These are phyloP conservation scores for Penicillium maclennaniae DNA, from an alignment of 495 filamentous ascomycete genomes.

Conservation along the genomic window DNA sequence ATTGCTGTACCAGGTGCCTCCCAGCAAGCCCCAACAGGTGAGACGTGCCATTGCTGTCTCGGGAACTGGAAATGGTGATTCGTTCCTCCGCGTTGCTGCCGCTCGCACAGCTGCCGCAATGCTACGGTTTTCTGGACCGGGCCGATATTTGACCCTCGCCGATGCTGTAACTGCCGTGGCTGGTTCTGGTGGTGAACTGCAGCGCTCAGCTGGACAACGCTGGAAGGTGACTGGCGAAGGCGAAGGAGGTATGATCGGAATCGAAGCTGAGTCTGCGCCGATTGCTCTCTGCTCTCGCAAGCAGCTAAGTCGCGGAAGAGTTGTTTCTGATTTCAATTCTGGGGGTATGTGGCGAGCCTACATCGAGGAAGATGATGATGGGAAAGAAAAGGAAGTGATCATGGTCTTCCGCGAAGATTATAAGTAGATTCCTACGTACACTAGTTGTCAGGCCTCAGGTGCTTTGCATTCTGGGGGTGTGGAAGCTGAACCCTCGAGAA, in stretches of 20 bases:
- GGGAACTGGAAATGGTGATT: slow-evolving; percentile 88
- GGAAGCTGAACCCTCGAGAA: too few species aligned
- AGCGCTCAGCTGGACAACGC: slow-evolving; percentile 67
- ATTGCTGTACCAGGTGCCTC: background rate
- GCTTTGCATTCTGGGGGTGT: too few species aligned
- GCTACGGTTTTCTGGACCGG: slow-evolving; percentile 54
- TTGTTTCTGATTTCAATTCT: slow-evolving; percentile 80
- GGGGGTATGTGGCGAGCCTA: slow-evolving; percentile 87
- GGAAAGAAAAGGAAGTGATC: slow-evolving; percentile 49
- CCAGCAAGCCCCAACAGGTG: background rate
- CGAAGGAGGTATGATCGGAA: slow-evolving; percentile 82
- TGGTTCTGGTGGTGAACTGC: slow-evolving; percentile 70
- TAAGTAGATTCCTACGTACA: slow-evolving; percentile 2
- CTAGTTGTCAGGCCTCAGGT: too few species aligned
- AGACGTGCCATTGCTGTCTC: slow-evolving; percentile 64
- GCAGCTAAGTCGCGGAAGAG: slow-evolving; percentile 40
- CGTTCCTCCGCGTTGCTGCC: slow-evolving; percentile 73
- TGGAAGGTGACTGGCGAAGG: slow-evolving; percentile 80
- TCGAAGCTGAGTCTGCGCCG: slow-evolving; percentile 55
- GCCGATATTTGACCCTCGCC: slow-evolving; percentile 25
- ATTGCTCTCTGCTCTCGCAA: slow-evolving; percentile 5
- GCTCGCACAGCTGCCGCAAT: slow-evolving; percentile 70
- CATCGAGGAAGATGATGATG: slow-evolving; percentile 66
- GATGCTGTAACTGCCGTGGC: slow-evolving; percentile 58
- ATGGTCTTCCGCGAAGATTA: slow-evolving; percentile 59